Base-by-base conservation (phyloP, 495 filamentous ascomycete species). In the Penicillium coprophilum region DNA sequence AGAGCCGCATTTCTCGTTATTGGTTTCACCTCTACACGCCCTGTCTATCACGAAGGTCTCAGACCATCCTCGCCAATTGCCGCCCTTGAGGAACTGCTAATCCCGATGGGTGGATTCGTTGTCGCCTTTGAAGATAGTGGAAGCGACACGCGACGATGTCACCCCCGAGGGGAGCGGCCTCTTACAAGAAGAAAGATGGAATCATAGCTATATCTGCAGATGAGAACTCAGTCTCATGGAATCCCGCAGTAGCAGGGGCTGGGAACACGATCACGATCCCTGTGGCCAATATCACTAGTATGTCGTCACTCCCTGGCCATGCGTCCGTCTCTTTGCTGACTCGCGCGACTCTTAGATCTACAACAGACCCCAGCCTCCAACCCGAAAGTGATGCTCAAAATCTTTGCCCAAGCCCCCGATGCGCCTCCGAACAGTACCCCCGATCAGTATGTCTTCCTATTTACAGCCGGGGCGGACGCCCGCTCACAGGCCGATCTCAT, bases 131-230 rank as follows among this genome's bases (percentile, higher is more conserved):
- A 71, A 64, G 67, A 76, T 69, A 74, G 73, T 77, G 75, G 67
- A 72, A 67, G 70, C 72, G 62, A 67, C 63, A 59, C 63, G 64
- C 62, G 65, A 75, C 67, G 64, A 78, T 78, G 74, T 72, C 86
- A 67, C 75, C 85, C 69, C 82, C 82, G 51, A 83, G 81, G 71
- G 90, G 85, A 65, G 81, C 82, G 56, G 87, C 90, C 55, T 79
- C 85, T 50, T 97, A 93, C 81, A 97, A 96, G 77, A 98, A 98
- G 80, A 92, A 93, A 76, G 91, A 97, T 79, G 94, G 94, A 68
- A 84, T 81, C 62, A 78, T 98, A 66, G 81, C 81, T 45, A 75
- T 96, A 48, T 80, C 87, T 27, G 75, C 79, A 32, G 88, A 93
- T 74, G 77, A 80, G 55, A 80, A 79, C 58, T 84, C 82, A 34